Conservation (phyloP, 2,329 filamentous ascomycete species). For the Cladobotryum protrusum region DNA sequence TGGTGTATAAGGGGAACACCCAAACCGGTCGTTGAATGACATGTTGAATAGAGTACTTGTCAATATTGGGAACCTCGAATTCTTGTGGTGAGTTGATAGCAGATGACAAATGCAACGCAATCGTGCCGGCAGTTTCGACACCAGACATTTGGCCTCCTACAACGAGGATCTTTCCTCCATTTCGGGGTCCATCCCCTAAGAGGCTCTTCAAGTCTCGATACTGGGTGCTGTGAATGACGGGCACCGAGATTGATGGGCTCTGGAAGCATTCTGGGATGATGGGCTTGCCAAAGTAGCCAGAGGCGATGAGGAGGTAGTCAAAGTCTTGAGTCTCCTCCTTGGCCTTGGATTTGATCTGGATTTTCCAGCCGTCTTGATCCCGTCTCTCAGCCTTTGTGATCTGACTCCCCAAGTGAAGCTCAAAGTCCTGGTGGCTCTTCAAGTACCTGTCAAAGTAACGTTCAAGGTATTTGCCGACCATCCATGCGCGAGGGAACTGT, state of each 20-base stretch:
- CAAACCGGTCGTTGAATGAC: constrained; percentile 65
- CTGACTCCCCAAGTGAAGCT: constrained; percentile 43
- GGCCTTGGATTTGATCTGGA: constrained; percentile 31
- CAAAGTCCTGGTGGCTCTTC: constrained; percentile 29
- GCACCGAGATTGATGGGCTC: constrained; percentile 31
- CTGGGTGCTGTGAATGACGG: constrained; percentile 61
- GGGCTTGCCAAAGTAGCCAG: constrained; percentile 67
- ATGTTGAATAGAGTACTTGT: constrained; percentile 58
- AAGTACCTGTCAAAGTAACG: constrained; percentile 57
- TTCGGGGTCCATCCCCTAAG: constrained; percentile 31
- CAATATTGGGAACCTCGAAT: constrained; percentile 34
- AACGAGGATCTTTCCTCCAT: constrained; percentile 59
- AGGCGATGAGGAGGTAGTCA: constrained; percentile 65
- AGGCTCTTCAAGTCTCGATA: constrained; percentile 51
- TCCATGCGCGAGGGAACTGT: constrained; percentile 69
- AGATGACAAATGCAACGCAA: constrained; percentile 66
- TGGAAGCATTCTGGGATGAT: constrained; percentile 42
- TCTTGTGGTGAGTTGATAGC: constrained; percentile 46
- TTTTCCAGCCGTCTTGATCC: constrained; percentile 33
- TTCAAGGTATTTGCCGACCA: constrained; percentile 67
- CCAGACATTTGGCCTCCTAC: constrained; percentile 81
- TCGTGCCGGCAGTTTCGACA: constrained; percentile 66
- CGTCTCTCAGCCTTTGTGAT: constrained; percentile 37
- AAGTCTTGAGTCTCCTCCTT: constrained; percentile 46
- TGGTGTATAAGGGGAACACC: constrained; percentile 57